Base-by-base conservation (phyloP, 768 basidiomycete species). In the Tubosaeta sp. region DNA sequence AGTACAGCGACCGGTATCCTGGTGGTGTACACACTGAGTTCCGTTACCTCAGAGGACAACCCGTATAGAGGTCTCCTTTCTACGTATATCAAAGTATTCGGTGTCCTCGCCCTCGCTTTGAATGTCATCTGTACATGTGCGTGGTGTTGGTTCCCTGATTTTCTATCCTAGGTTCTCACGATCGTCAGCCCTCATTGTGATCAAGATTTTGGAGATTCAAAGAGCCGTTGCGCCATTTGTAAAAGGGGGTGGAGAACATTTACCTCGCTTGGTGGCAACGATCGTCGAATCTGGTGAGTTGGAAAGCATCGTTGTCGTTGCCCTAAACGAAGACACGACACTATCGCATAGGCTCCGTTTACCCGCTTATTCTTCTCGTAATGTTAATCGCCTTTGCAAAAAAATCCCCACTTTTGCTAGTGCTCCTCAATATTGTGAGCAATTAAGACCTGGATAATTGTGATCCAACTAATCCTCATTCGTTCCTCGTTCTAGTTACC, bases 351-450 rank as follows among this genome's bases (percentile, higher is more conserved):
- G 48, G 32, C 9, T 32, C 48, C 11, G 22, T 19, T 27, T 50
- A 50, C 27, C 42, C 41, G 29, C 26, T 35, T 2, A 17, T 59
- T 0, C 52, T 65, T 19, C 32, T 61, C 22, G 27, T 52, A 11
- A 57, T 65, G 44, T 55, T 65, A 31, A 31, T 37, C 26, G 56
- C 54, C 9, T 50, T 32, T 11, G 22, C 41, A 5, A n/a, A 25
- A 6, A 10, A 34, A 11, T 50, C 48, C 6, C 16, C 48, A 6
- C n/a, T 19, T 25, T 26, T 50, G 48, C 26, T 50, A 56, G 54
- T 58, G 16, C 44, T 61, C 42, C 41, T 60, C 25, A 60, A 60
- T 44, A 32, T 27, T 11, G 59, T 60, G 39, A 53, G 59, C 35
- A 14, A 12, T 9, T 8, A 3, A 39, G 17, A 29, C 13, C 22